Evolutionary conservation across 768 basidiomycete genomes (phyloP).

Genomic region (Kwoniella newhampshirensis): DNA sequence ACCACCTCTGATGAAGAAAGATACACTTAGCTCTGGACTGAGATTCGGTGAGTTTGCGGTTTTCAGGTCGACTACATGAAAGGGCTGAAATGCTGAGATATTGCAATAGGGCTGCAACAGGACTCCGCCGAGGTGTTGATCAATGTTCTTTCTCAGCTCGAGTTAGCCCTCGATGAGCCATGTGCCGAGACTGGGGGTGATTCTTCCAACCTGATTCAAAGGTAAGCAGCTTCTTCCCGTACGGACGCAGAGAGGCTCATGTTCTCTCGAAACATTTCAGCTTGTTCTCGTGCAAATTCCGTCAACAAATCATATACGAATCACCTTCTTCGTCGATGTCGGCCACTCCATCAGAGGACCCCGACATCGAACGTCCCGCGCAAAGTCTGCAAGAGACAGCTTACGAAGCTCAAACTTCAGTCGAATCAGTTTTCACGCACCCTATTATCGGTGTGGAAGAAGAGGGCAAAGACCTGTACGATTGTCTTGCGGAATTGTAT

Average conservation of each 20-base stretch:
- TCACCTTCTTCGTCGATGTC: slow-evolving; percentile 7
- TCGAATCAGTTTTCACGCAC: slow-evolving; percentile 89
- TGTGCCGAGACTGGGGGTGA: slow-evolving; percentile 55
- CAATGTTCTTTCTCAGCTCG: slow-evolving; percentile 98
- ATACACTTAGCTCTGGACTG: slow-evolving; percentile 36
- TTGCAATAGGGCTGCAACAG: slow-evolving; percentile 75
- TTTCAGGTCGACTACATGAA: neutral
- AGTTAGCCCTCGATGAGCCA: slow-evolving; percentile 77
- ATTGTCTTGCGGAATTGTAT: slow-evolving; percentile 78
- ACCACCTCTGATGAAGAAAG: slow-evolving; percentile 22
- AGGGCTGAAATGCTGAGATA: slow-evolving; percentile 1
- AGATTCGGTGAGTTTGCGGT: slow-evolving; percentile 32
- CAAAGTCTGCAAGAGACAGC: slow-evolving; percentile 2
- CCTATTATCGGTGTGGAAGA: slow-evolving; percentile 83
- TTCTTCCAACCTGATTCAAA: slow-evolving; percentile 76
- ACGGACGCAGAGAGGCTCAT: no score
- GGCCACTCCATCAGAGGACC: neutral
- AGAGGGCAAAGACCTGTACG: slow-evolving; percentile 87
- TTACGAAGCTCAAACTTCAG: slow-evolving; percentile 58
- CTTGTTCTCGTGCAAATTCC: slow-evolving; percentile 84
- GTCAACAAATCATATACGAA: slow-evolving; percentile 58
- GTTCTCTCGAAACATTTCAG: slow-evolving; percentile 53
- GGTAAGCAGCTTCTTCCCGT: slow-evolving; percentile 56
- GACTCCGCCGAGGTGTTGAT: slow-evolving; percentile 99
- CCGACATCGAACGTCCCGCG: no score